phyloP scores from a whole-genome alignment of 768 basidiomycete genomes.

The Leccinellum rugosiceps region DNA sequence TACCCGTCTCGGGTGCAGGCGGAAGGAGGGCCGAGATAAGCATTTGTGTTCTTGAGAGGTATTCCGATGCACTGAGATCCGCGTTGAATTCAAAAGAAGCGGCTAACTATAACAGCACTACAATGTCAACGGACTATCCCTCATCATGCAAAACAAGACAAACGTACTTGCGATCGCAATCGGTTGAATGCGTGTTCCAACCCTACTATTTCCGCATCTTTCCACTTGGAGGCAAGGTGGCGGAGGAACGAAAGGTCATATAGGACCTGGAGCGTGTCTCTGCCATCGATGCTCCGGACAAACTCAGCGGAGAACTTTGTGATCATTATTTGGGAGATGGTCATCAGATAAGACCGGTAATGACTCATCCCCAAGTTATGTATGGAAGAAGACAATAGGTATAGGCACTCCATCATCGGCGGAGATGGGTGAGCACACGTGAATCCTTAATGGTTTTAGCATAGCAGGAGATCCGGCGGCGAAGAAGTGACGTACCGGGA shows the following conservation, averaged over 20 bases:
- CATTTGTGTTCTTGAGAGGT: conserved; percentile 56
- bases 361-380: conserved; percentile 53
- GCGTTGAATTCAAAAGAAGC: conserved; percentile 14
- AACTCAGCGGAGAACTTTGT: conserved; percentile 34
- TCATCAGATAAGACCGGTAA: conserved; percentile 33
- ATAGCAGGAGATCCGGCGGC: conserved; percentile 1
- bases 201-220: conserved; percentile 5
- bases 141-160: conserved; percentile 1
- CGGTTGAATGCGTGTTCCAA: conserved; percentile 31
- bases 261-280: conserved; percentile 32
- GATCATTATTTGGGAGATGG: conserved; percentile 40
- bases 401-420: conserved; percentile 51
- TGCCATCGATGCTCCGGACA: conserved; percentile 31
- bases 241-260: conserved; percentile 51
- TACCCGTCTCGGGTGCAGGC: not conserved
- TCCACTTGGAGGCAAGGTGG: conserved; percentile 37
- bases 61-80: conserved; percentile 37
- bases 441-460: conserved; percentile 18
- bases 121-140: conserved; percentile 1
- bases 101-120: conserved; percentile 11
- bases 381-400: conserved; percentile 50
- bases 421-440: conserved; percentile 45
- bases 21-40: conserved; percentile 61
- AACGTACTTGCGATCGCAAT: conserved; percentile 28
- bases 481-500: conserved; percentile 12